phyloP scores from a whole-genome alignment of 2,329 filamentous ascomycete species.

The Microsporum canis region DNA sequence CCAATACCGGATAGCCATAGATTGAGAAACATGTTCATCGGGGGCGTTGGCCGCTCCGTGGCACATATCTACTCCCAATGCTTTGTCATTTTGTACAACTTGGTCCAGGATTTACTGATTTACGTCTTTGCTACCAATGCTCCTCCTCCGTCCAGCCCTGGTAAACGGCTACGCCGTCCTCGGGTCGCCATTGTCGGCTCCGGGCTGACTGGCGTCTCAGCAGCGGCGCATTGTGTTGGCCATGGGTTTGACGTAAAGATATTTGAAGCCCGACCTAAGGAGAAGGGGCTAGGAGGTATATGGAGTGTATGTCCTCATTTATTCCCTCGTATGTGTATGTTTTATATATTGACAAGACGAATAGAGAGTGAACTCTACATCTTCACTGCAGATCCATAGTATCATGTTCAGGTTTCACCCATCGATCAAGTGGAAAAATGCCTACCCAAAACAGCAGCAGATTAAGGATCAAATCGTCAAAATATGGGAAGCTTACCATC shows the following conservation, averaged over 20 bases:
- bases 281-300: slow-evolving; percentile 59
- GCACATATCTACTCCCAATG: slow-evolving; percentile 1
- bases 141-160: slow-evolving; percentile 44
- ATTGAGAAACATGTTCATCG: not conserved
- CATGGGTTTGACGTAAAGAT: slow-evolving; percentile 74
- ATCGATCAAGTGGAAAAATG: slow-evolving; percentile 58
- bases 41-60: slow-evolving; percentile 1
- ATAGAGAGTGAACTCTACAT: slow-evolving; percentile 69
- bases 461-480: slow-evolving; percentile 61
- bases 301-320: slow-evolving; percentile 52
- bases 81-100: slow-evolving; percentile 51
- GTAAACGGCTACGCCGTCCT: slow-evolving; percentile 44
- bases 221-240: slow-evolving; percentile 70
- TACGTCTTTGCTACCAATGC: slow-evolving; percentile 58
- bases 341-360: not conserved
- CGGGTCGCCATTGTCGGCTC: slow-evolving; percentile 59
- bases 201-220: slow-evolving; percentile 63
- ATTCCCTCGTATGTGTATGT: not conserved
- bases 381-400: slow-evolving; percentile 70
- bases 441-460: slow-evolving; percentile 67
- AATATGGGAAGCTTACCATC: slow-evolving; percentile 63
- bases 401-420: slow-evolving; percentile 85
- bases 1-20: not conserved
- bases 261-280: slow-evolving; percentile 59
- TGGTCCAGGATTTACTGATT: slow-evolving; percentile 54